Conservation (phyloP, 306 rosid genomes). For the Rubus parviflorus region DNA sequence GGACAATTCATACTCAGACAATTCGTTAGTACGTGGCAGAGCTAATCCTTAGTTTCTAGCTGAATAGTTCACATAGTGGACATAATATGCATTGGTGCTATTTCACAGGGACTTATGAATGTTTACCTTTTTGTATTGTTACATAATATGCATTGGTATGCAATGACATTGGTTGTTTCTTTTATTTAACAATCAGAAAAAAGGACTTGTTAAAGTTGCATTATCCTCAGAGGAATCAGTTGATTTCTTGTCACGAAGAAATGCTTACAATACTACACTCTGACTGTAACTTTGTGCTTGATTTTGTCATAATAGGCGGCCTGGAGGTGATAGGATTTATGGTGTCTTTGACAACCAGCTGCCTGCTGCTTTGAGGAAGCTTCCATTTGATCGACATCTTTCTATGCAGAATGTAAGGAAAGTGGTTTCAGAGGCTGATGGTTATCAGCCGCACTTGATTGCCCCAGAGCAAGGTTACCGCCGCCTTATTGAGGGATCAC, state of each 20-base stretch:
- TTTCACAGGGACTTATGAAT: background rate
- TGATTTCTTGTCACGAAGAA: conserved; percentile 1
- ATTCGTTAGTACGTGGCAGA: background rate
- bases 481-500: conserved; percentile 84
- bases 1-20: background rate
- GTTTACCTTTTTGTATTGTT: background rate
- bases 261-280: background rate
- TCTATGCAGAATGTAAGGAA: conserved; percentile 83
- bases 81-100: background rate
- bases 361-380: conserved; percentile 96
- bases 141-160: background rate
- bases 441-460: conserved; percentile 98
- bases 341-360: conserved; percentile 97
- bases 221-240: background rate
- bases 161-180: too few relatives aligned
- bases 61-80: background rate
- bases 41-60: background rate
- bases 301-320: conserved; percentile 50
- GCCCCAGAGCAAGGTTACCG: conserved; percentile 99
- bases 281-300: background rate
- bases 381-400: conserved; percentile 97
- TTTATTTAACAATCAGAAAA: background rate
- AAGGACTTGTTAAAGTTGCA: background rate
- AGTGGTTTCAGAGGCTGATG: conserved; percentile 97
- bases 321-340: conserved; percentile 97